phyloP scores from a whole-genome alignment of 225 moss, liverwort and hornwort genomes.

The Marchantia paleacea region DNA sequence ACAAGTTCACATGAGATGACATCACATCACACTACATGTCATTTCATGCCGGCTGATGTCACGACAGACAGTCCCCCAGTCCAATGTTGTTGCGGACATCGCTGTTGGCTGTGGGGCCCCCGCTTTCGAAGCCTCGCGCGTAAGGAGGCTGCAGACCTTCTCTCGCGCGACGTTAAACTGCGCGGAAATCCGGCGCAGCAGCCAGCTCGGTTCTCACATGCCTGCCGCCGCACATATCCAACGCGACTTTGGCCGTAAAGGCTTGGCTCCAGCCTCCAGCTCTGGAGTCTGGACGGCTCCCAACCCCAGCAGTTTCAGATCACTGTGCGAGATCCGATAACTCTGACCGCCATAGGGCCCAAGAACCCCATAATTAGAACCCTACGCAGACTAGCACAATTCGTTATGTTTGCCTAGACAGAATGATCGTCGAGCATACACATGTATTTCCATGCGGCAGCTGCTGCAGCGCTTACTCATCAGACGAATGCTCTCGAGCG shows the following conservation, averaged over 20 bases:
- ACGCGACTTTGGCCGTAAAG: constrained; percentile 8
- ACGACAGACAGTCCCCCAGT: not conserved
- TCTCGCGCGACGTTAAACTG: not conserved
- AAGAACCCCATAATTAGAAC: not conserved
- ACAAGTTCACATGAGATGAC: not conserved
- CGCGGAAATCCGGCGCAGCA: not conserved
- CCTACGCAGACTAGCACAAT: not conserved
- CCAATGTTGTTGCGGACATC: not conserved
- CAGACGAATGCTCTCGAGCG: too few relatives aligned
- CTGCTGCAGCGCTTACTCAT: too few relatives aligned
- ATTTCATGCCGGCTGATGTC: not conserved
- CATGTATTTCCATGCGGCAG: too few relatives aligned
- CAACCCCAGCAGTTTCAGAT: not conserved
- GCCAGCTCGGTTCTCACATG: constrained; percentile 10
- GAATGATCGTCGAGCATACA: too few relatives aligned
- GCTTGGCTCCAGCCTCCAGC: not conserved
- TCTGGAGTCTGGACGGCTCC: not conserved
- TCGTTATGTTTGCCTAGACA: too few relatives aligned
- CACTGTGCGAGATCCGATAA: constrained; percentile 2
- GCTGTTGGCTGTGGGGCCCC: not conserved
- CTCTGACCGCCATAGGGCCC: not conserved
- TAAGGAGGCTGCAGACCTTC: not conserved
- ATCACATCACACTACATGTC: not conserved
- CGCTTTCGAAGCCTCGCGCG: not conserved
- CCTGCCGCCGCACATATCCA: constrained; percentile 12